These are phyloP conservation scores for Cubamyces sp. DNA, from an alignment of 768 basidiomycete genomes.

Conservation along the genomic window DNA sequence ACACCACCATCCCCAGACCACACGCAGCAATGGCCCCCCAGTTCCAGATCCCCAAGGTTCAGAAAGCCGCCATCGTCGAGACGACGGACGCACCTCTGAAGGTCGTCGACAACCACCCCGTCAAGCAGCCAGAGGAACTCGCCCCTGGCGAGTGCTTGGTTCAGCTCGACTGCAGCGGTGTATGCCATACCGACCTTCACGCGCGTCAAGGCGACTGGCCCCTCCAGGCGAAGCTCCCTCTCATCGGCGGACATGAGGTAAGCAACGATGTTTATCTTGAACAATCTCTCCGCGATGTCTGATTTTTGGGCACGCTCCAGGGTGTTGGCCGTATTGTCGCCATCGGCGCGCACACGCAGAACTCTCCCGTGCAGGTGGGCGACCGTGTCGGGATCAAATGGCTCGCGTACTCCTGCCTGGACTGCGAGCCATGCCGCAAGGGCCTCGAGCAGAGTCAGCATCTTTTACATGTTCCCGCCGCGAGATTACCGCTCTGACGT, in stretches of 20 bases:
- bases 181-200: constrained; percentile 89
- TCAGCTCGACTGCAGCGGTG: constrained; percentile 76
- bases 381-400: constrained; percentile 86
- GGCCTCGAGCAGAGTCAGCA: constrained; percentile 76
- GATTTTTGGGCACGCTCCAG: constrained; percentile 41
- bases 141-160: constrained; percentile 74
- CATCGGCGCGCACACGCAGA: constrained; percentile 64
- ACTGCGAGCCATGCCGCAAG: constrained; percentile 77
- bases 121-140: constrained; percentile 58
- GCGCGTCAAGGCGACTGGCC: constrained; percentile 84
- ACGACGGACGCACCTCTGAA: constrained; percentile 36
- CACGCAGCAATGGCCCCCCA: constrained; percentile 29
- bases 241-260: constrained; percentile 73
- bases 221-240: constrained; percentile 58
- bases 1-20: constrained; percentile 5
- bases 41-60: constrained; percentile 44
- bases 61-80: constrained; percentile 46
- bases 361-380: constrained; percentile 70
- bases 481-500: constrained; percentile 7
- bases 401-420: constrained; percentile 72
- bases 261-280: not conserved
- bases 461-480: not conserved
- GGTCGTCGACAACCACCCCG: constrained; percentile 52
- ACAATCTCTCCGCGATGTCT: not conserved
- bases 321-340: constrained; percentile 84